These are phyloP conservation scores for Abrus pulchellus DNA, from an alignment of 306 rosid genomes.

Conservation along the genomic window DNA sequence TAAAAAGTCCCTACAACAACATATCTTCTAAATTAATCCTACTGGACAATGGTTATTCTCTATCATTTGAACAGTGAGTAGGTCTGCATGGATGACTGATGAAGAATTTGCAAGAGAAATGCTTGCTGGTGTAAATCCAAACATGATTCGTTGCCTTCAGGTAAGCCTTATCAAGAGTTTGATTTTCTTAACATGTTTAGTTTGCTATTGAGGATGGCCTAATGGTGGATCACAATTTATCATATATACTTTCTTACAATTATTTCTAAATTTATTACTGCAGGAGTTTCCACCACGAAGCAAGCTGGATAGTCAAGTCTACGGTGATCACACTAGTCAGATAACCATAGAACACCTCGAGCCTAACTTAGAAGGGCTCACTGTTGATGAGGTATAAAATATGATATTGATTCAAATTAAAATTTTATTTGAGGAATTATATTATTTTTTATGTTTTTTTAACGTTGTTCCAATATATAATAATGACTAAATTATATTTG, in stretches of 20 bases:
- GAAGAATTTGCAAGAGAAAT: slow-evolving; percentile 81
- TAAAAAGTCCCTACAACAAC: not conserved
- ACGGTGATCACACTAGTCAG: slow-evolving; percentile 70
- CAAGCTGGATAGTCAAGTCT: slow-evolving; percentile 63
- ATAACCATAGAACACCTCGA: slow-evolving; percentile 62
- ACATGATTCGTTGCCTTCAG: slow-evolving; percentile 52
- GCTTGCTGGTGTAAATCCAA: slow-evolving; percentile 77
- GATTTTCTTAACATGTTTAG: not conserved
- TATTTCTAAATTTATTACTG: slow-evolving; percentile 13
- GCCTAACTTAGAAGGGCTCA: slow-evolving; percentile 63
- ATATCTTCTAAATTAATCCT: not conserved
- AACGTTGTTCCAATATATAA: not conserved
- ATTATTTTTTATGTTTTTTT: not conserved
- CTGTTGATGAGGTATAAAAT: slow-evolving; percentile 61
- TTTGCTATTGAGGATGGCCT: slow-evolving; percentile 2
- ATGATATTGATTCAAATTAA: not conserved
- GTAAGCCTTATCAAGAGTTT: slow-evolving; percentile 43
- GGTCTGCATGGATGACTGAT: slow-evolving; percentile 73
- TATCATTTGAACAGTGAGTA: slow-evolving; percentile 52
- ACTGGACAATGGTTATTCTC: not conserved
- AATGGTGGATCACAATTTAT: slow-evolving; percentile 16
- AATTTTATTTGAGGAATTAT: not conserved
- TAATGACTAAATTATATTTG: slow-evolving; percentile 16
- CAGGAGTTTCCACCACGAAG: slow-evolving; percentile 80
- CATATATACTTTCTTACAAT: not conserved